These are phyloP conservation scores for Coemansia sp. DNA, from an alignment of 192 early-diverging fungal species.

Conservation along the genomic window DNA sequence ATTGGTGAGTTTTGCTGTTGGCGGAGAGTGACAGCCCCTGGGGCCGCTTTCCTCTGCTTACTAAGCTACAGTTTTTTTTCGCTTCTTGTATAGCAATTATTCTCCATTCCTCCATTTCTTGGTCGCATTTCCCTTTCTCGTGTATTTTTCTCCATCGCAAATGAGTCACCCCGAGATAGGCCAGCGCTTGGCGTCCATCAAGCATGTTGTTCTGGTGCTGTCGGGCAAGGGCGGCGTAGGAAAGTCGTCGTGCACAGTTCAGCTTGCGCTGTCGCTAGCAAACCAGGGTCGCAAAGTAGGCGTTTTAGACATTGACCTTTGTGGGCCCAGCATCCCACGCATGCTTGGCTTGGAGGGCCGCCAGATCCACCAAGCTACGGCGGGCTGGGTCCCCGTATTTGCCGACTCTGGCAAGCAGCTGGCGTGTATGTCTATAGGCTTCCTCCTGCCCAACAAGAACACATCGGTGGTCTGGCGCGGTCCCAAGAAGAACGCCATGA, in stretches of 20 bases:
- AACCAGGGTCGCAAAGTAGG: conserved; percentile 74
- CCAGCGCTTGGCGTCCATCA: conserved; percentile 54
- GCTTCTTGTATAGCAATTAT: neutral
- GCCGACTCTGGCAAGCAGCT: conserved; percentile 66
- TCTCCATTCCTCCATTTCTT: neutral
- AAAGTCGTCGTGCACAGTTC: conserved; percentile 88
- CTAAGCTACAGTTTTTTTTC: neutral
- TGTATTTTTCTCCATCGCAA: neutral
- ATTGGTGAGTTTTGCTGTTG: neutral
- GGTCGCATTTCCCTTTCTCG: neutral
- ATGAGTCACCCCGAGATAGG: conserved; percentile 47
- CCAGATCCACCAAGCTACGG: conserved; percentile 85
- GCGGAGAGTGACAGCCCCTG: neutral
- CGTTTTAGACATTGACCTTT: conserved; percentile 95
- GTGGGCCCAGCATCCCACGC: conserved; percentile 92
- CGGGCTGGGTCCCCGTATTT: conserved; percentile 84
- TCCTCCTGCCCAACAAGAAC: conserved; percentile 82
- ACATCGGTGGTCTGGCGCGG: conserved; percentile 98
- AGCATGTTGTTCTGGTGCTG: conserved; percentile 91
- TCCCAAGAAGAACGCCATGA: conserved; percentile 98
- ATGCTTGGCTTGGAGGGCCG: conserved; percentile 91
- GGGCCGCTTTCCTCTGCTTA: neutral
- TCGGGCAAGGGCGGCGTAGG: conserved; percentile 99
- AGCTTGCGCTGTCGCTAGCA: conserved; percentile 72
- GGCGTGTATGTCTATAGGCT: conserved; percentile 95